Percentiles rank a stretch among this genome's conserved stretches.
These are phyloP conservation scores for Myrmaecium sp. DNA, from an alignment of 2,329 filamentous ascomycete genomes.

Conservation along the genomic window DNA sequence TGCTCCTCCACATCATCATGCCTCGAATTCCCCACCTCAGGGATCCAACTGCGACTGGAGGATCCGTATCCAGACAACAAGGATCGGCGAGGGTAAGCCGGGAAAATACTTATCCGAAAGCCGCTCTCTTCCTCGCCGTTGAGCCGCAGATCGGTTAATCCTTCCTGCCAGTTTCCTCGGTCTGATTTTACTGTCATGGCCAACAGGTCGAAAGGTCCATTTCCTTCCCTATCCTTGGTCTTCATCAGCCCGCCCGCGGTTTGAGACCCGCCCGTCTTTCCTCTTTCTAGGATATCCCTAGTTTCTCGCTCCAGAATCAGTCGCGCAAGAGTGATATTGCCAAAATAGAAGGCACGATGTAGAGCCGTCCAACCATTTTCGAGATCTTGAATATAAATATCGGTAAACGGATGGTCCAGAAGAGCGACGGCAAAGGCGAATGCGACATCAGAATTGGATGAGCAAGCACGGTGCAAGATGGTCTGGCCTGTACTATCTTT, in stretches of 20 bases:
- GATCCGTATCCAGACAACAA: too few species aligned
- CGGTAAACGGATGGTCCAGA: constrained; percentile 64
- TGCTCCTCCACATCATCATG: constrained; percentile 15
- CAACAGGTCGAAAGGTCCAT: constrained; percentile 87
- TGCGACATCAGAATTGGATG: constrained; percentile 53
- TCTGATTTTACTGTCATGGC: constrained; percentile 72
- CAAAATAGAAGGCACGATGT: constrained; percentile 77
- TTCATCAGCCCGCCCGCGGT: constrained; percentile 67
- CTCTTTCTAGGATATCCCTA: constrained; percentile 45
- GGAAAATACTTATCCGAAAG: too few species aligned
- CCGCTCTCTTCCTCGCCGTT: constrained; percentile 38
- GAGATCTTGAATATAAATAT: constrained; percentile 71
- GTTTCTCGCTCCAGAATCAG: constrained; percentile 65
- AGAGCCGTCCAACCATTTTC: constrained; percentile 95
- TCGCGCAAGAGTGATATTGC: constrained; percentile 74
- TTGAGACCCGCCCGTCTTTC: constrained; percentile 38
- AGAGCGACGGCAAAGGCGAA: constrained; percentile 61
- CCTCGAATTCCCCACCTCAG: too few species aligned
- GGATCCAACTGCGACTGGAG: too few species aligned
- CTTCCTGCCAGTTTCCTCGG: too few species aligned
- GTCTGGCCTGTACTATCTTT: constrained; percentile 71
- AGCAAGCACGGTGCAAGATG: constrained; percentile 67
- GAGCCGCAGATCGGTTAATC: constrained; percentile 56
- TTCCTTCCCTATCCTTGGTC: constrained; percentile 87
- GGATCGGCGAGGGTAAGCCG: too few species aligned